These are phyloP conservation scores for Naganishia vaughanmartiniae DNA, from an alignment of 768 basidiomycete genomes.

Conservation along the genomic window DNA sequence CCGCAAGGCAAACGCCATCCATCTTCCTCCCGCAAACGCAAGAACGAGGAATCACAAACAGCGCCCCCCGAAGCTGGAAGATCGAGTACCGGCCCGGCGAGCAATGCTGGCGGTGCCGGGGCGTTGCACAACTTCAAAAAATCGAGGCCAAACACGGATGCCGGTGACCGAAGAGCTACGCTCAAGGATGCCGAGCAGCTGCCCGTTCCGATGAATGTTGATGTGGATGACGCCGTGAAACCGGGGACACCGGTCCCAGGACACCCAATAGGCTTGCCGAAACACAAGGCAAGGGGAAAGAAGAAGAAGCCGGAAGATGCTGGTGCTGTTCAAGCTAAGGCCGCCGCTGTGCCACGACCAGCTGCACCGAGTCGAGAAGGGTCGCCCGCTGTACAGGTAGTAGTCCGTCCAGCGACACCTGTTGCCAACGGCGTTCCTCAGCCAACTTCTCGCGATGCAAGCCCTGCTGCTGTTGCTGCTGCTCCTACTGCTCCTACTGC, in stretches of 20 bases:
- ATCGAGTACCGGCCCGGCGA: neutral
- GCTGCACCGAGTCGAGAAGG: neutral
- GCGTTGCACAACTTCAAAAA: constrained; percentile 21
- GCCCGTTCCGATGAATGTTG: constrained; percentile 13
- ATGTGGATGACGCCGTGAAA: neutral
- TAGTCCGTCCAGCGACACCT: constrained; percentile 6
- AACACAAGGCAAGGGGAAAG: constrained; percentile 29
- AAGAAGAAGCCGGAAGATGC: constrained; percentile 33
- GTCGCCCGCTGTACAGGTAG: constrained; percentile 2
- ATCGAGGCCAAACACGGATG: constrained; percentile 19
- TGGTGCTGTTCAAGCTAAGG: neutral
- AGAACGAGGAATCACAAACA: constrained; percentile 27
- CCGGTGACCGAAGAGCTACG: constrained; percentile 11
- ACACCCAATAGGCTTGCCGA: constrained; percentile 15
- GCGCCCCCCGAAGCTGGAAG: constrained; percentile 28
- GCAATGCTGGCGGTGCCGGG: neutral
- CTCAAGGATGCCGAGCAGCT: neutral
- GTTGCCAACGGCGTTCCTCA: neutral
- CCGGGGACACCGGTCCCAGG: constrained; percentile 4
- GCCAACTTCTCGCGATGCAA: neutral
- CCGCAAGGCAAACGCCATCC: constrained; percentile 23
- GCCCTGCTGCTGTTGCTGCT: neutral
- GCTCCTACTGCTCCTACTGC: neutral
- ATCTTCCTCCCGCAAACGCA: constrained; percentile 11
- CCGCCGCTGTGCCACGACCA: neutral